Base-by-base conservation (phyloP, 257 asterid genomes). In the Craterostigma plantagineum region DNA sequence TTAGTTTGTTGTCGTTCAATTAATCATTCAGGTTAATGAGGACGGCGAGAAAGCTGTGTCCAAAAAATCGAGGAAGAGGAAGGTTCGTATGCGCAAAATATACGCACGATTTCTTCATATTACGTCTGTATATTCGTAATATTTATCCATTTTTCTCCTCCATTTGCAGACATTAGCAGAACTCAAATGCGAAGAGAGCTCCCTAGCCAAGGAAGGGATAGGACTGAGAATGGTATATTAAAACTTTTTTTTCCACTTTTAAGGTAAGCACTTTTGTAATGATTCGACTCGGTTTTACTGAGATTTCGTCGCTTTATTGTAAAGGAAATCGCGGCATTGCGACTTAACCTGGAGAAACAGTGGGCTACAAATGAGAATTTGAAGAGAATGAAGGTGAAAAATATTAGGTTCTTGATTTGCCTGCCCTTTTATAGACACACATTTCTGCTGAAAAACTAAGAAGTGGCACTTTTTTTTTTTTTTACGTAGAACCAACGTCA, bases 351-450 rank as follows among this genome's bases (percentile, higher is more conserved):
- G 72, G 92, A 70, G 59, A 68, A 57, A 18, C 66, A 69, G 56
- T 68, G 62, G 49, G 61, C 67, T 45, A 55, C 43, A 16, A 73
- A 73, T 51, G 71, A 52, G 35, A 68, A 64, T 30, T 67, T 75
- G 55, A 81, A 81, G 71, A 73, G 64, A 58, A 65, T 60, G 49
- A 80, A 80, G 92, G 96, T 84, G 49, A 51, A 38, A 40, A 5
- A 38, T n/a, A 38, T 41, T 41, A 3, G 8, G 4, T 16, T n/a
- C 9, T 41, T 15, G 10, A 7, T 41, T 4, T 41, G 16, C 13
- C 10, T 15, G 4, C 7, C 43, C 11, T 7, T n/a, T 38, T 15
- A 4, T 12, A 12, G 2, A 16, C 4, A 41, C 9, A 11, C 13
- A 14, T 11, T 41, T 8, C 8, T 12, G 3, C 3, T 5, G n/a